Conservation (phyloP, 176 grass and related monocot species). For the Oryza glumipatula region DNA sequence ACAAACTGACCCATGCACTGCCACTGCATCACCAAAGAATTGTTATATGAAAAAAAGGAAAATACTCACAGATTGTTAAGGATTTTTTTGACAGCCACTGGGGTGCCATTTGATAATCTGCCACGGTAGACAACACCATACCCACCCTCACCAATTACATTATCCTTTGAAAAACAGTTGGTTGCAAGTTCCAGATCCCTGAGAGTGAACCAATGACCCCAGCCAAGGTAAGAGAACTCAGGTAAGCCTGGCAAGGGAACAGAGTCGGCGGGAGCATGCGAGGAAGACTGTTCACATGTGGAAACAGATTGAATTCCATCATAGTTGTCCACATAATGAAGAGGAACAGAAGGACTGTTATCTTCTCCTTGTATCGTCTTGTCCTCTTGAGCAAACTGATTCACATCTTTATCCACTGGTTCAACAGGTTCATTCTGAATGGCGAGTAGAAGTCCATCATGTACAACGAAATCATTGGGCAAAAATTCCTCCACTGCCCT, state of each 20-base stretch:
- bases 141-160: constrained; percentile 86
- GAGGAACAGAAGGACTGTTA: constrained; percentile 57
- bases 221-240: constrained; percentile 91
- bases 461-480: constrained; percentile 58
- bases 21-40: constrained; percentile 4
- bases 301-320: constrained; percentile 57
- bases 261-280: constrained; percentile 35
- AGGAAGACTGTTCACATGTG: constrained; percentile 46
- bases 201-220: constrained; percentile 97
- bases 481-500: constrained; percentile 56
- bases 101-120: constrained; percentile 78
- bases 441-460: constrained; percentile 63
- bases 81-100: constrained; percentile 88
- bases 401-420: constrained; percentile 54
- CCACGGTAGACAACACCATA: constrained; percentile 93
- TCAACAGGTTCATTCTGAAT: constrained; percentile 58
- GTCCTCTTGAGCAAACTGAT: constrained; percentile 54
- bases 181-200: constrained; percentile 91
- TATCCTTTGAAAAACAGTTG: constrained; percentile 85
- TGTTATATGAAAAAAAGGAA: constrained; percentile 7
- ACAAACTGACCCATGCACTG: constrained; percentile 15
- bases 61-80: constrained; percentile 88
- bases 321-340: constrained; percentile 37
- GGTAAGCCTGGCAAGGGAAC: constrained; percentile 69
- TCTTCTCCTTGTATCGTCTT: constrained; percentile 56